phyloP scores from a whole-genome alignment of 768 basidiomycete species.

The Mycena haematopus region DNA sequence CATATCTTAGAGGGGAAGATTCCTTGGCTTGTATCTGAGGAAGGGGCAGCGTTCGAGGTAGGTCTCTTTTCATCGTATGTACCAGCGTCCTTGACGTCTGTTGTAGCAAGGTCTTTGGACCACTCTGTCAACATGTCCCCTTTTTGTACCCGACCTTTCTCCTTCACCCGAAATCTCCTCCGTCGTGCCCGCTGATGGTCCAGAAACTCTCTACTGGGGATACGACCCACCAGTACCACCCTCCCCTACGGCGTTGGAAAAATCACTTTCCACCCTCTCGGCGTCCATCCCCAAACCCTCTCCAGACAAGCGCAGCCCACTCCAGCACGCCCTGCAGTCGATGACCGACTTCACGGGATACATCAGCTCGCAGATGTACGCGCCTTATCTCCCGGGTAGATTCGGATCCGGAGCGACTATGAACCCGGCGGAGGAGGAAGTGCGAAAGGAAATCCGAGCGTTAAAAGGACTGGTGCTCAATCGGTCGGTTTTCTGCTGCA shows the following conservation, averaged over 20 bases:
- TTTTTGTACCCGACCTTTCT: constrained; percentile 51
- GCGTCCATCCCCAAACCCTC: constrained; percentile 44
- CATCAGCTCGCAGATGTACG: constrained; percentile 76
- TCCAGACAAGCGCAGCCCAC: constrained; percentile 42
- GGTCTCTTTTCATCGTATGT: constrained; percentile 18
- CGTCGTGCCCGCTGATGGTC: constrained; percentile 18
- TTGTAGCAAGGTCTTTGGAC: constrained; percentile 65
- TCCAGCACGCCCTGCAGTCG: constrained; percentile 68
- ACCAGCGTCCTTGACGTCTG: background rate
- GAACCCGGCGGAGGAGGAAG: constrained; percentile 66
- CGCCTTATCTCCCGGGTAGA: constrained; percentile 47
- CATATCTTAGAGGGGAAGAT: constrained; percentile 60
- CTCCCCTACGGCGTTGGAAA: constrained; percentile 45
- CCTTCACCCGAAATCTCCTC: constrained; percentile 30
- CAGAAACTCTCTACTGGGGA: constrained; percentile 45
- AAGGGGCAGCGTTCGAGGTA: constrained; percentile 64
- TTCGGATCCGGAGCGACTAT: constrained; percentile 35
- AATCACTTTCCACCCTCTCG: constrained; percentile 45
- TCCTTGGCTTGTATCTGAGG: constrained; percentile 60
- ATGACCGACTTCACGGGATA: constrained; percentile 81
- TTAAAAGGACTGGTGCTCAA: constrained; percentile 83
- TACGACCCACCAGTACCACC: constrained; percentile 42
- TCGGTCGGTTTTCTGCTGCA: constrained; percentile 48
- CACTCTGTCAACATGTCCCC: constrained; percentile 56
- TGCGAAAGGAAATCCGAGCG: constrained; percentile 75